These are phyloP conservation scores for Candida odintsovae DNA, from an alignment of 805 yeast species.

Conservation along the genomic window DNA sequence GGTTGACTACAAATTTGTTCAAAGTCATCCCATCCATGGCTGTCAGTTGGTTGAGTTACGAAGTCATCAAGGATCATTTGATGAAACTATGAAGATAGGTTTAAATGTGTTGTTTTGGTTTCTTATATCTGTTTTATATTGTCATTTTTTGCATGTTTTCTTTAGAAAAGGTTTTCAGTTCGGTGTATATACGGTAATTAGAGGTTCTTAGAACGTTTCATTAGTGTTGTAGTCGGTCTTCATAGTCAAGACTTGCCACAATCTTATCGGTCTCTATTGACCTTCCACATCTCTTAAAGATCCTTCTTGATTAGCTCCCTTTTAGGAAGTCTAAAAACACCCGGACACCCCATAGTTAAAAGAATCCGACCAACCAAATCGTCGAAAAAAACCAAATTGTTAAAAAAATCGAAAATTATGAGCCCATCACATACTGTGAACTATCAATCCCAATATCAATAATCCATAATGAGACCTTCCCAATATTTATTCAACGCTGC, in stretches of 20 bases:
- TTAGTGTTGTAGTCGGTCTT: too few species aligned
- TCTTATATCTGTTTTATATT: background rate
- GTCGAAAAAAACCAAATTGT: background rate
- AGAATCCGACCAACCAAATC: constrained; percentile 12
- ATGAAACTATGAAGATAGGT: constrained; percentile 9
- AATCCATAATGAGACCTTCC: constrained; percentile 43
- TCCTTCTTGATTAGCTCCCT: background rate
- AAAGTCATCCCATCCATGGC: constrained; percentile 96
- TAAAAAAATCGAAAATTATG: background rate
- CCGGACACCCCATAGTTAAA: constrained; percentile 1
- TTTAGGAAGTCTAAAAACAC: constrained; percentile 5
- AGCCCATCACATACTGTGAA: background rate
- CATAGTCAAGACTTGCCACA: too few species aligned
- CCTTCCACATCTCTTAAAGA: too few species aligned
- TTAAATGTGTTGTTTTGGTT: background rate
- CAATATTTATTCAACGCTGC: constrained; percentile 39
- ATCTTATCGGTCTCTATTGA: too few species aligned
- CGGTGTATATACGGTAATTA: background rate
- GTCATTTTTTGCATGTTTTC: background rate
- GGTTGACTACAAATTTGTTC: constrained; percentile 73
- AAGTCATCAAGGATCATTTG: constrained; percentile 50
- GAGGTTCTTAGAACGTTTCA: background rate
- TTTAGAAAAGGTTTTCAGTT: background rate
- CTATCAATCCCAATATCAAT: background rate
- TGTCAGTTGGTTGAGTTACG: constrained; percentile 86